These are phyloP conservation scores for Colletotrichum sp. DNA, from an alignment of 2,329 filamentous ascomycete species.

Conservation along the genomic window DNA sequence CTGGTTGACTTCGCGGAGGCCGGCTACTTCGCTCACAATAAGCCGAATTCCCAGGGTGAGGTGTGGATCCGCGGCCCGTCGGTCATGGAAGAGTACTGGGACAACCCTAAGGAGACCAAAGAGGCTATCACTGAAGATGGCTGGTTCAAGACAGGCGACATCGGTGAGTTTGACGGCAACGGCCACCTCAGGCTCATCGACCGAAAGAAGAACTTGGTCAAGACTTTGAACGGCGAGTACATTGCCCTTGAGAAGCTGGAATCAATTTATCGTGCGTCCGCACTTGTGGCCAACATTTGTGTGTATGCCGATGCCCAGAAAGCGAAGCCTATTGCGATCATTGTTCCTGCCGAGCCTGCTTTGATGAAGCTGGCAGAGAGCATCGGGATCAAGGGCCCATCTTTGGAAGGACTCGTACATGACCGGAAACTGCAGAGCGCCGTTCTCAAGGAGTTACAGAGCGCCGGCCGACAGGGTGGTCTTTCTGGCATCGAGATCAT, in stretches of 20 bases:
- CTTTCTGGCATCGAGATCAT: conserved; percentile 73
- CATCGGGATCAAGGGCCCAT: conserved; percentile 53
- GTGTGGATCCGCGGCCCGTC: conserved; percentile 83
- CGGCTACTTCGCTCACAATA: conserved; percentile 78
- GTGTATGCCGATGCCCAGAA: conserved; percentile 57
- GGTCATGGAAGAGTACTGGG: conserved; percentile 75
- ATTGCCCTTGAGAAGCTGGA: conserved; percentile 79
- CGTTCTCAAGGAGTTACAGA: conserved; percentile 71
- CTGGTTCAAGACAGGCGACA: conserved; percentile 90
- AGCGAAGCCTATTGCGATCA: conserved; percentile 60
- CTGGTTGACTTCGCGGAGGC: conserved; percentile 86
- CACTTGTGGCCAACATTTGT: conserved; percentile 61
- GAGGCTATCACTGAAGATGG: conserved; percentile 73
- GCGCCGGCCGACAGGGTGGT: conserved; percentile 64
- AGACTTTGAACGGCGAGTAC: conserved; percentile 83
- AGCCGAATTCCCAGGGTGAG: conserved; percentile 80
- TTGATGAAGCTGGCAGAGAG: conserved; percentile 56
- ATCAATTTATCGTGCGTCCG: conserved; percentile 55
- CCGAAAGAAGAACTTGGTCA: conserved; percentile 89
- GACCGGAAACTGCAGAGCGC: conserved; percentile 67
- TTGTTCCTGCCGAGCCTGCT: conserved; percentile 60
- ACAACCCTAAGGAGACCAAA: conserved; percentile 78
- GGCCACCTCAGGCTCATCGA: conserved; percentile 80
- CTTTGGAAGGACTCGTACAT: conserved; percentile 70
- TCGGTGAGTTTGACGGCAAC: conserved; percentile 76